phyloP scores from a whole-genome alignment of 306 rosid species.

The Fagus sylvatica region DNA sequence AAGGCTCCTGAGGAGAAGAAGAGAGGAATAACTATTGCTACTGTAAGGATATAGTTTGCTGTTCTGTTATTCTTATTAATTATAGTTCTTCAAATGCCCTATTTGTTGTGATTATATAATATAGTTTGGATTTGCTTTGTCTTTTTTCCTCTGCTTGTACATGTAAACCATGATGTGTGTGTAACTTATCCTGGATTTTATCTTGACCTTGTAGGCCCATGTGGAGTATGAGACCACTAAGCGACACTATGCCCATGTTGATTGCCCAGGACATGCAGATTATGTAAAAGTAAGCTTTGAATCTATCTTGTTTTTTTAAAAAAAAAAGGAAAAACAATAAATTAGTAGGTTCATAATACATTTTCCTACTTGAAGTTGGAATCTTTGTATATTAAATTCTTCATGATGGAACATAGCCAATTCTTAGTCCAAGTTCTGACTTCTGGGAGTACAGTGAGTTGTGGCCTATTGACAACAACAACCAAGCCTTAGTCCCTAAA shows the following conservation, averaged over 20 bases:
- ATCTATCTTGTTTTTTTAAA: not conserved
- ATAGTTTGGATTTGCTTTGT: too few relatives aligned
- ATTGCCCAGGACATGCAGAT: constrained; percentile 98
- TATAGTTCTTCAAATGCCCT: too few relatives aligned
- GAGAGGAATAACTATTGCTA: constrained; percentile 94
- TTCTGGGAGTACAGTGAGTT: too few relatives aligned
- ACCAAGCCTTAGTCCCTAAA: too few relatives aligned
- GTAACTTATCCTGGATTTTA: constrained; percentile 4
- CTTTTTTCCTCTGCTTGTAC: not conserved
- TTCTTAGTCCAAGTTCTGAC: too few relatives aligned
- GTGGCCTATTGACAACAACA: too few relatives aligned
- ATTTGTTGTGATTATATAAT: too few relatives aligned
- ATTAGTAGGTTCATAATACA: not conserved
- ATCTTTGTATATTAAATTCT: too few relatives aligned
- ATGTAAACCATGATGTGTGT: too few relatives aligned
- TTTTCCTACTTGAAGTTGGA: too few relatives aligned
- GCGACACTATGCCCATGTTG: constrained; percentile 94
- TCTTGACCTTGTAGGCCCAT: constrained; percentile 61
- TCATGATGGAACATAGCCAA: too few relatives aligned
- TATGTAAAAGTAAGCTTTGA: constrained; percentile 76
- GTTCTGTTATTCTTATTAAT: too few relatives aligned
- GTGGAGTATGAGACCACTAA: constrained; percentile 87
- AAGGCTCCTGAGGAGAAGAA: constrained; percentile 97
- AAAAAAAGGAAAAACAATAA: not conserved
- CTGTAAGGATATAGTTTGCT: constrained; percentile 48